These are phyloP conservation scores for Fereydounia khargensis DNA, from an alignment of 1,284 basidiomycete genomes.

Conservation along the genomic window DNA sequence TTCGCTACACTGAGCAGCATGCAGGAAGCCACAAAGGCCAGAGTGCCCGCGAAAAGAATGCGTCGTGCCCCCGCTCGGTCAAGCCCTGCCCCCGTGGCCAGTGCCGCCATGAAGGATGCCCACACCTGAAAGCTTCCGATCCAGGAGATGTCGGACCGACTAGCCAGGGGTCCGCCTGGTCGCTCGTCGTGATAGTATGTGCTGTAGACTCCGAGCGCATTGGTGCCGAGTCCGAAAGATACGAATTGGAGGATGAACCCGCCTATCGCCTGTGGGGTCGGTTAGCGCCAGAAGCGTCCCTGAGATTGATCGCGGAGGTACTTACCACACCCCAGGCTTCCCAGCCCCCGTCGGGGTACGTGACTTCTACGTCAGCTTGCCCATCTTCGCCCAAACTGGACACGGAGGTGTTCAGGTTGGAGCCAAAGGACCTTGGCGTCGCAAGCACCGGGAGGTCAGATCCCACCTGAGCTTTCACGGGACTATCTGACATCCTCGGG, in stretches of 20 bases:
- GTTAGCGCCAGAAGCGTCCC: too few species aligned
- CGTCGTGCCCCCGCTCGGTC: constrained; percentile 2
- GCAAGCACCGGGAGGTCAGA: too few species aligned
- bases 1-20: constrained; percentile 6
- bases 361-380: too few species aligned
- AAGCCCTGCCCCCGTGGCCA: constrained; percentile 1
- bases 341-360: constrained; percentile 6
- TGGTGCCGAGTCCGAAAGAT: constrained; percentile 6
- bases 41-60: constrained; percentile 2
- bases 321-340: constrained; percentile 4
- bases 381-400: too few species aligned
- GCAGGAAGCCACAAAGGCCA: constrained; percentile 6
- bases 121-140: constrained; percentile 4
- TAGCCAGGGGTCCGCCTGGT: constrained; percentile 6
- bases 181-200: constrained; percentile 9
- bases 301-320: too few species aligned
- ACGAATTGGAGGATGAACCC: constrained; percentile 4
- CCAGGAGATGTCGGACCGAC: constrained; percentile 5
- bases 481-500: too few species aligned
- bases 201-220: constrained; percentile 7
- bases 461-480: too few species aligned
- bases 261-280: too few species aligned
- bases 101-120: constrained; percentile 4
- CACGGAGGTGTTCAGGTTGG: too few species aligned
- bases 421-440: too few species aligned